Base-by-base conservation (phyloP, 2,329 filamentous ascomycete genomes). In the Trichoderma atrobrunneum region DNA sequence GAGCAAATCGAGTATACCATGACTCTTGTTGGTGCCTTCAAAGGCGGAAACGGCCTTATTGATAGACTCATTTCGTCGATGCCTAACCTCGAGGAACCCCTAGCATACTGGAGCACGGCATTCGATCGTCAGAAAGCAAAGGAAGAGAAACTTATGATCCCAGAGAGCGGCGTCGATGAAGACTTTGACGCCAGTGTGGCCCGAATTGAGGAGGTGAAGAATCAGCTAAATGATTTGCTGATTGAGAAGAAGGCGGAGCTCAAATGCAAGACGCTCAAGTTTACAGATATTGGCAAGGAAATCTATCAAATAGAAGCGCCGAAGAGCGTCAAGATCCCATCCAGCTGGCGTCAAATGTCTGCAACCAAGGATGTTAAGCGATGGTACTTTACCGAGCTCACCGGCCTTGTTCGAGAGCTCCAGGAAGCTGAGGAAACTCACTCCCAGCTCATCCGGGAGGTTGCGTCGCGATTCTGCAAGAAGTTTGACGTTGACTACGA, bases 1-100 rank as follows among this genome's bases (percentile, higher is more conserved):
- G 96, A 98, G 83, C 95, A 98, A 81, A 98, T 99, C 60, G 94
- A 98, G 74, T 96, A 97, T 80, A 97, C 95, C 1, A 93, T 97
- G 87, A 88, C 90, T 66, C 86, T 98, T 26, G 87, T 98, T 1
- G 86, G 88, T 61, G 87, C 91, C 10, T 92, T 93, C 76, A 89
- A 91, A 68, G 88, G 91, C n/a, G 93, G 92, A 3, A 91, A 94
- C 64, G 93, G 94, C 3, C 87, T 98, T 3, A 92, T 99, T 56
- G 93, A 94, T 72, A 91, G 94, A 68, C 88, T 99, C 51, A 90
- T 98, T 57, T 84, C 88, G 0, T 87, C 91, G 0, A 97, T 99
- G 94, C 96, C 96, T 0, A 89, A 97, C 78, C 87, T 99, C 3
- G 86, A 87, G 24, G 87, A 90, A 39, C 88, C 92, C 7, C 84